Percentiles rank a stretch among this genome's conserved stretches.
These are phyloP conservation scores for Candida neerlandica DNA, from an alignment of 1,139 yeast genomes.

Conservation along the genomic window DNA sequence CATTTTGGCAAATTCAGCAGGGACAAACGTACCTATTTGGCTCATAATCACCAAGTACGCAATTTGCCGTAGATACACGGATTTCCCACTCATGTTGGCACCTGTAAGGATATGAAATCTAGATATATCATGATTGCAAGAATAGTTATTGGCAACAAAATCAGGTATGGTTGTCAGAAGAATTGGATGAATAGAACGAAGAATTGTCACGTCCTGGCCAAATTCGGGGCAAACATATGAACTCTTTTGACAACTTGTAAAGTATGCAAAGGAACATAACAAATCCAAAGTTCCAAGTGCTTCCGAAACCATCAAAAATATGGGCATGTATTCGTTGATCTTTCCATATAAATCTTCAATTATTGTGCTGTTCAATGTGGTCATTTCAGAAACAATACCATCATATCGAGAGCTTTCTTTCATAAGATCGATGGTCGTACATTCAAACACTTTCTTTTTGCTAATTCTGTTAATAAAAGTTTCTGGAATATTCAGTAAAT, in stretches of 20 bases:
- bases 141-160: constrained; percentile 42
- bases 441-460: constrained; percentile 37
- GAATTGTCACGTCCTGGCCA: constrained; percentile 28
- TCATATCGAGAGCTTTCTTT: constrained; percentile 42
- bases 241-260: constrained; percentile 20
- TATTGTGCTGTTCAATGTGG: constrained; percentile 40
- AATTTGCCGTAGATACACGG: constrained; percentile 50
- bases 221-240: constrained; percentile 38
- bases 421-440: constrained; percentile 42
- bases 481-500: constrained; percentile 23
- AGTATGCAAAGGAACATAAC: constrained; percentile 35
- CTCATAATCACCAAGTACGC: constrained; percentile 49
- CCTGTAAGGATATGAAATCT: constrained; percentile 48
- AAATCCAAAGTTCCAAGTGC: constrained; percentile 46
- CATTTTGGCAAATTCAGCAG: constrained; percentile 46
- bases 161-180: constrained; percentile 26
- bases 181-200: constrained; percentile 43
- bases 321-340: constrained; percentile 29
- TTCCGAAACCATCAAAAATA: constrained; percentile 46
- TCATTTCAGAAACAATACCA: constrained; percentile 41
- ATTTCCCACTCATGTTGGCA: constrained; percentile 57
- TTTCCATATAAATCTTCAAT: constrained; percentile 31
- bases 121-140: constrained; percentile 33
- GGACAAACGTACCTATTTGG: constrained; percentile 54
- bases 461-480: constrained; percentile 33